Conservation (phyloP, 2,329 filamentous ascomycete species). For the Hymenoscyphus scutula region DNA sequence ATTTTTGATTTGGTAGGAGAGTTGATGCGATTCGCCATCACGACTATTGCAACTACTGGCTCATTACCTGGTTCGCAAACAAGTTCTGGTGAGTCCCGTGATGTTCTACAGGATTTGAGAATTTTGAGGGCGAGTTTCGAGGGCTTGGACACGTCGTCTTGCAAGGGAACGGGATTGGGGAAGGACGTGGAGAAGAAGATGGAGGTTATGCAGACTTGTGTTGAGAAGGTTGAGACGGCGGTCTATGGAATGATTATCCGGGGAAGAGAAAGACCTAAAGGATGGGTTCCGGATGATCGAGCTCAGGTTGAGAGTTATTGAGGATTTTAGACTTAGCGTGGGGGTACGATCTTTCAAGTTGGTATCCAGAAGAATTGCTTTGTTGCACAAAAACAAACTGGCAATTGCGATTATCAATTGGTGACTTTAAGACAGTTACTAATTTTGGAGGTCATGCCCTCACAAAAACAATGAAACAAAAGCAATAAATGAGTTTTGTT, state of each 20-base stretch:
- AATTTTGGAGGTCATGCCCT: neutral
- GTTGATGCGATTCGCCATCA: conserved; percentile 94
- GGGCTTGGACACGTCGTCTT: conserved; percentile 57
- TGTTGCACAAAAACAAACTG: neutral
- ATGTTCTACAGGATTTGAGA: conserved; percentile 78
- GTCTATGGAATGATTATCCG: conserved; percentile 85
- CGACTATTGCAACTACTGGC: conserved; percentile 70
- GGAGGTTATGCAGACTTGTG: conserved; percentile 80
- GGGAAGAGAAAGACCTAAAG: conserved; percentile 83
- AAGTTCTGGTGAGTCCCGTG: conserved; percentile 40
- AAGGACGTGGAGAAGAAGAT: conserved; percentile 75
- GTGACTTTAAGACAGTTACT: neutral
- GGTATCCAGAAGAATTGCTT: neutral
- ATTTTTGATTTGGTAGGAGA: conserved; percentile 94
- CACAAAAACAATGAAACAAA: neutral
- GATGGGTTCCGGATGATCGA: conserved; percentile 77
- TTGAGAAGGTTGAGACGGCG: conserved; percentile 89
- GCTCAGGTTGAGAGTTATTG: conserved; percentile 33
- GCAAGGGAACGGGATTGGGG: conserved; percentile 51
- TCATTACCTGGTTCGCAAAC: conserved; percentile 41
- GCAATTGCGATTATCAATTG: neutral
- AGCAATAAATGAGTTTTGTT: neutral
- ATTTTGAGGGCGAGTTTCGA: conserved; percentile 75
- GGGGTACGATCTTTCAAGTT: too few relatives aligned
- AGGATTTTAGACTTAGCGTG: conserved; percentile 10